Conservation (phyloP, 2,329 filamentous ascomycete species). For the Phialophora macrospora region DNA sequence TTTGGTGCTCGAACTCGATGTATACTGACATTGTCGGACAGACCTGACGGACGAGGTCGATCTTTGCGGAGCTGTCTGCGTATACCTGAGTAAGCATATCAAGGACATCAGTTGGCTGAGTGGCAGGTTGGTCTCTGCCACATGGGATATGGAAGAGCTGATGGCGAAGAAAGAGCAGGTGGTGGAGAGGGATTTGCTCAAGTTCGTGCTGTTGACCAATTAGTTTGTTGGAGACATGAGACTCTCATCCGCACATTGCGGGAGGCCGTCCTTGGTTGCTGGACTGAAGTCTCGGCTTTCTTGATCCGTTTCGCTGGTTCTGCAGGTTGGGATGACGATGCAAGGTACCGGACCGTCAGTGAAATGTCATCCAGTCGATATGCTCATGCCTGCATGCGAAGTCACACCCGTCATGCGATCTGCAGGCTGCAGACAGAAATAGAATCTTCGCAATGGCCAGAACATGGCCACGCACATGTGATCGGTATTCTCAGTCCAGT, state of each 20-base stretch:
- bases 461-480: conserved; percentile 3
- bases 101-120: conserved; percentile 28
- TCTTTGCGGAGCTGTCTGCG: conserved; percentile 40
- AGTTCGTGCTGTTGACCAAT: conserved; percentile 25
- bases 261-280: not conserved
- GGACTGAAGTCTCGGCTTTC: not conserved
- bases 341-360: conserved; percentile 20
- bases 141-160: conserved; percentile 35
- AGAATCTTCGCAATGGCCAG: conserved; percentile 12
- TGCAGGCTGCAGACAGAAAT: conserved; percentile 14
- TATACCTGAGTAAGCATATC: conserved; percentile 35
- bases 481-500: not conserved
- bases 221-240: not conserved
- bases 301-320: not conserved
- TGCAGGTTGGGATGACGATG: conserved; percentile 17
- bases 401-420: conserved; percentile 17
- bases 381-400: not conserved
- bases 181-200: conserved; percentile 30
- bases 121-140: conserved; percentile 32
- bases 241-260: not conserved
- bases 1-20: not conserved
- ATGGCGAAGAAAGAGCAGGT: conserved; percentile 28
- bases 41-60: conserved; percentile 39
- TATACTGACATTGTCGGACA: conserved; percentile 9
- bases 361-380: conserved; percentile 12